Evolutionary conservation across 306 rosid genomes (phyloP), one percentile per base, ranked within the genome.

Genomic region (Arachis stenosperma): DNA sequence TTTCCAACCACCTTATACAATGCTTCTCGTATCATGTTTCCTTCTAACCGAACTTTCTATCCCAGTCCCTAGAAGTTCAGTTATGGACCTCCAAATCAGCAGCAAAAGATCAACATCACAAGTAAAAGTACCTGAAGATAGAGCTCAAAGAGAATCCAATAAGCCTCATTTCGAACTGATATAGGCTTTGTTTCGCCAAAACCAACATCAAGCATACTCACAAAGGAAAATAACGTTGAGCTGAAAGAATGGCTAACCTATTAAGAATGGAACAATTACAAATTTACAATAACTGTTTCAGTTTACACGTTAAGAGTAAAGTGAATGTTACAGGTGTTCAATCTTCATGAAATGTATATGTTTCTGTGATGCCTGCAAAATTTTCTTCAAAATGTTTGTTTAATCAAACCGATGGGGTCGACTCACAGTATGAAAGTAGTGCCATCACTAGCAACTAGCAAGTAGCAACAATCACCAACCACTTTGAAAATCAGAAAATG

Each of bases 171-270:
- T 30, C 64, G 9, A 10, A 59, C 62, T 36, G 43, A 40, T 15
- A 37, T 61, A 11, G 3, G 10, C 66, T 61, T 13, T 9, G 48
- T 10, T 43, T 8, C 10, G 7, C 29, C 67, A 62, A 62, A 59
- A 59, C 65, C 65, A 33, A 59, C 44, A 15, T 64, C 39, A 27
- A 48, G 58, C 41, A 30, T 7, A 42, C 60, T 50, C 46, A 7
- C 29, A 52, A 7, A 33, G 33, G 61, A 13, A 13, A 75, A 44
- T 65, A 65, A n/a, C 67, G 14, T 61, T 15, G 2, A 3, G 29
- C 8, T 6, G 4, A 75, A 65, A 50, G 62, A 67, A 75, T 76
- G 44, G 56, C 13, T 76, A 36, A 48, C 52, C 70, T 4, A 51
- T 51, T 48, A 51, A 40, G 58, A 55, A 17, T 78, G 30, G 9